phyloP scores from a whole-genome alignment of 192 early-diverging fungal genomes.

The Coemansia sp. region DNA sequence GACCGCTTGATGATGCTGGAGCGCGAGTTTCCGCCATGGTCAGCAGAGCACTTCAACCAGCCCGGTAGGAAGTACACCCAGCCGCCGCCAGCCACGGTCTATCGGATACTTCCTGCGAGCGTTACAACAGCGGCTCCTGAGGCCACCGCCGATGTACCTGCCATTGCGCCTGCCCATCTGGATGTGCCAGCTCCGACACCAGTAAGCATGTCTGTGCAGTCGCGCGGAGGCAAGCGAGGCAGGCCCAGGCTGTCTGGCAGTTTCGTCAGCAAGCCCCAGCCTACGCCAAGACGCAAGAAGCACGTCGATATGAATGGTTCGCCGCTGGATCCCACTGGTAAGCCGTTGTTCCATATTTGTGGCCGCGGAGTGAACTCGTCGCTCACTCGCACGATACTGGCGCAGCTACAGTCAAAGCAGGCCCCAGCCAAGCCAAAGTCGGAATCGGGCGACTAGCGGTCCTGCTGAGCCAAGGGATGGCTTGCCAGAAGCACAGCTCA shows the following conservation, averaged over 20 bases:
- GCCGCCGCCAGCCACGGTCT: slow-evolving; percentile 34
- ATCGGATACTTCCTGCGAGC: slow-evolving; percentile 26
- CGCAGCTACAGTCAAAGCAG: slow-evolving; percentile 42
- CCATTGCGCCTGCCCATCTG: neutral
- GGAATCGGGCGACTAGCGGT: neutral
- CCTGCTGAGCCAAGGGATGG: too few relatives aligned
- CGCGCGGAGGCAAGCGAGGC: slow-evolving; percentile 1
- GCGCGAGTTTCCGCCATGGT: slow-evolving; percentile 75
- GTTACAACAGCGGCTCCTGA: neutral
- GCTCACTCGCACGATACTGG: slow-evolving; percentile 49
- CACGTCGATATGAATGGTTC: slow-evolving; percentile 4
- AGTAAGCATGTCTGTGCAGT: neutral
- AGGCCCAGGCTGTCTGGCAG: slow-evolving; percentile 4
- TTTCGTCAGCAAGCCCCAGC: neutral
- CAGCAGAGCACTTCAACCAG: slow-evolving; percentile 75
- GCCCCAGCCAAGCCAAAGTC: neutral
- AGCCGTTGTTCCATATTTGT: slow-evolving; percentile 46
- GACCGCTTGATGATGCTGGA: slow-evolving; percentile 78
- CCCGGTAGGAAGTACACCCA: slow-evolving; percentile 38
- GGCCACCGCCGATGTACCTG: neutral
- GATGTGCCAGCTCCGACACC: neutral
- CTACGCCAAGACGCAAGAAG: slow-evolving; percentile 27
- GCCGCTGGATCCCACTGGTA: slow-evolving; percentile 37
- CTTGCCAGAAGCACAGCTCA: too few relatives aligned
- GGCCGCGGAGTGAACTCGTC: slow-evolving; percentile 57